Evolutionary conservation across 1,139 yeast genomes (phyloP).

Genomic region (Zygosaccharomyces sapae): DNA sequence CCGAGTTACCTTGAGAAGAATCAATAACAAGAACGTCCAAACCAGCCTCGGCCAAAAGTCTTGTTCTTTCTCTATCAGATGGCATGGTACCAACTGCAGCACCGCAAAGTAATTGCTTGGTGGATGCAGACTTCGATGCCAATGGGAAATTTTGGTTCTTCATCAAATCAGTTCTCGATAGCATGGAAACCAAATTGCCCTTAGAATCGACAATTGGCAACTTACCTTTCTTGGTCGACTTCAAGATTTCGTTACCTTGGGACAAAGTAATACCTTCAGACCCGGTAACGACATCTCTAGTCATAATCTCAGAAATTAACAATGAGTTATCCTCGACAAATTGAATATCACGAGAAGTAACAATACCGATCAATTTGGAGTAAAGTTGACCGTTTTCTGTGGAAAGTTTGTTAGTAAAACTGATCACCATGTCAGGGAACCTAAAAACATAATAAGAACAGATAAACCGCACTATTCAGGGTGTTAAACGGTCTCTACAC

Average conservation of each 20-base stretch:
- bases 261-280: constrained; percentile 71
- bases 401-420: background rate
- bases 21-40: constrained; percentile 93
- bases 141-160: constrained; percentile 91
- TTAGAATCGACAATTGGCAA: constrained; percentile 81
- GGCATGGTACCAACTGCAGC: constrained; percentile 96
- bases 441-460: background rate
- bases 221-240: constrained; percentile 95
- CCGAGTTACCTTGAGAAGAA: constrained; percentile 96
- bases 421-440: background rate
- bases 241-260: constrained; percentile 86
- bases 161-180: constrained; percentile 94
- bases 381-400: constrained; percentile 79
- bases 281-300: constrained; percentile 82
- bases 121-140: constrained; percentile 87
- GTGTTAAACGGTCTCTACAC: constrained; percentile 66
- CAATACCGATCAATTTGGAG: constrained; percentile 88
- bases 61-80: constrained; percentile 81
- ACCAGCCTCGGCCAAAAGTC: constrained; percentile 88
- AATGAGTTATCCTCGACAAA: constrained; percentile 73
- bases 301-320: constrained; percentile 77
- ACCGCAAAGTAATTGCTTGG: constrained; percentile 97
- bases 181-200: constrained; percentile 77
- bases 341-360: constrained; percentile 96
- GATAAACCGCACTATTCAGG: constrained; percentile 36